These are phyloP conservation scores for Metarhizium anisopliae DNA, from an alignment of 2,329 filamentous ascomycete genomes.

Conservation along the genomic window DNA sequence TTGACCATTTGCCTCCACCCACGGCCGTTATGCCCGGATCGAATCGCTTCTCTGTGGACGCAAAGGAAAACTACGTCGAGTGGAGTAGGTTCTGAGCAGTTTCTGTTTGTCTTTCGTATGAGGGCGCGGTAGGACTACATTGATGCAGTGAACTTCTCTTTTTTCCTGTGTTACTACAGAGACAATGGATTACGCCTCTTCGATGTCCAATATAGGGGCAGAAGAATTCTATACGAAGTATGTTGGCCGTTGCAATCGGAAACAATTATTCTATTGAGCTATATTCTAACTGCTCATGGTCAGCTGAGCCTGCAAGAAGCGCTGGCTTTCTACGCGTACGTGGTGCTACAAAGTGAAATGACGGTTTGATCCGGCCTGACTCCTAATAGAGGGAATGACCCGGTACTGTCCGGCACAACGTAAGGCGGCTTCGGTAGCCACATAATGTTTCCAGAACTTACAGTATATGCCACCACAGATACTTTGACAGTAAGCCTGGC, in stretches of 20 bases:
- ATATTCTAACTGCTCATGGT: neutral
- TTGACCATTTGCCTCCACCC: conserved; percentile 6
- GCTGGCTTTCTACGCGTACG: conserved; percentile 37
- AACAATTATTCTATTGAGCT: neutral
- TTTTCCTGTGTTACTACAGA: conserved; percentile 37
- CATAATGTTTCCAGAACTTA: neutral
- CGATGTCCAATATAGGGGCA: conserved; percentile 45
- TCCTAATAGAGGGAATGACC: conserved; percentile 27
- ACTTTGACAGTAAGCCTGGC: neutral
- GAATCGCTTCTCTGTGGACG: conserved; percentile 8
- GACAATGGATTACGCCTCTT: conserved; percentile 35
- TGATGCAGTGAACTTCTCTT: conserved; percentile 38
- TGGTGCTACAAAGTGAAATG: neutral
- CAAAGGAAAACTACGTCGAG: conserved; percentile 9
- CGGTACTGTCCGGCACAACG: conserved; percentile 32
- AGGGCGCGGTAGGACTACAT: neutral
- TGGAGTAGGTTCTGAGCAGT: conserved; percentile 6
- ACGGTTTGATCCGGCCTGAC: neutral
- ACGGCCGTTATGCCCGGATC: conserved; percentile 6
- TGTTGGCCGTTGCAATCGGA: neutral
- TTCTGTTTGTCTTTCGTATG: neutral
- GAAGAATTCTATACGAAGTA: conserved; percentile 43
- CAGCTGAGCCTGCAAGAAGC: conserved; percentile 44
- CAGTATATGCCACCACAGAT: neutral
- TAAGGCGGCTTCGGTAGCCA: conserved; percentile 12